Conservation (phyloP, 257 asterid species). For the Cinchona pubescens region DNA sequence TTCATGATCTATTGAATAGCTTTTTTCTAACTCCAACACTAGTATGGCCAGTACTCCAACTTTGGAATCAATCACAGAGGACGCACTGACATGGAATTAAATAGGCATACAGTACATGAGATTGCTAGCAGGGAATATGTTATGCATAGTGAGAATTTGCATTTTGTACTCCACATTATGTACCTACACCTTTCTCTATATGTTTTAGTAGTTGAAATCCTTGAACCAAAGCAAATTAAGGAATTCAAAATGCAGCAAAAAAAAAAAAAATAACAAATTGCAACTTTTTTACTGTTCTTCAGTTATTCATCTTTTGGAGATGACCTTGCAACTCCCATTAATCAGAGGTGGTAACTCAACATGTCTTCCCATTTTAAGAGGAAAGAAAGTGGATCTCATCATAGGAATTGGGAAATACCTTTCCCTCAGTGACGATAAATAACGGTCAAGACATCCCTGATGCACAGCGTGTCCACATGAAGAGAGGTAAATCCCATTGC, state of each 20-base stretch:
- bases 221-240: not conserved
- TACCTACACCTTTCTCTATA: not conserved
- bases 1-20: not conserved
- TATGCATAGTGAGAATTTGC: not conserved
- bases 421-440: slow-evolving; percentile 81
- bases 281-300: not conserved
- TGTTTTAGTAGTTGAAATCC: not conserved
- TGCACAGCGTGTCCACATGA: slow-evolving; percentile 99
- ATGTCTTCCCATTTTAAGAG: not conserved
- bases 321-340: not conserved
- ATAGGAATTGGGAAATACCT: slow-evolving; percentile 44
- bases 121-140: not conserved
- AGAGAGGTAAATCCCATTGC: slow-evolving; percentile 81
- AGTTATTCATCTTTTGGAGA: not conserved
- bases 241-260: not conserved
- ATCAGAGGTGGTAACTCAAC: slow-evolving; percentile 7
- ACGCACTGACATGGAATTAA: not conserved
- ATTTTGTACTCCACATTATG: not conserved
- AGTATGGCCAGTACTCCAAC: not conserved
- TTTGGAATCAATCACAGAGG: not conserved
- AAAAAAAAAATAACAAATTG: not conserved
- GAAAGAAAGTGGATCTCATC: not conserved
- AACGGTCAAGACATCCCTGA: slow-evolving; percentile 93
- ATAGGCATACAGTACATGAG: not conserved
- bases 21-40: not conserved